Evolutionary conservation across 257 asterid species (phyloP), one percentile per base, ranked within the genome.

Genomic region (Solanum ossicruentum): DNA sequence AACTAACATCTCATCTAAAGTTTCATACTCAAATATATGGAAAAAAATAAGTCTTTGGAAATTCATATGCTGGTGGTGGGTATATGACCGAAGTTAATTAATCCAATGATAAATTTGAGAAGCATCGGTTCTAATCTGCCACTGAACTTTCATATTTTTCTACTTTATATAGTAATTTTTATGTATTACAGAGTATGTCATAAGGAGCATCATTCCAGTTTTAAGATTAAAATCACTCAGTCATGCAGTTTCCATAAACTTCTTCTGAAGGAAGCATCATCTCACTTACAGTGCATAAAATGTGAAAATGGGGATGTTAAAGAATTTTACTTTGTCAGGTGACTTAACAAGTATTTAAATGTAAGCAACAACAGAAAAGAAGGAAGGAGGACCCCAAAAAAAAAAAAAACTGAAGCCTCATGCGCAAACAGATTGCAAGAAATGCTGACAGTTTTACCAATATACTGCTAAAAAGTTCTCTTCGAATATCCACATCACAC

Each of bases 381-480:
- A 52, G 11, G 65, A 47, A 32, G 23, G 83, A 12, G 16, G 41
- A 26, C 26, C 26, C 26, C 26, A 36, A 36, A 36, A 43, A 67
- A 47, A 57, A 47, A 11, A 4, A 20, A 26, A 58, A 79, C 7
- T 56, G 75, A 61, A 71, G 67, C 18, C 65, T 6, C 54, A 32
- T 56, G 65, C 26, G 47, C 45, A 60, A 61, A 60, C 17, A 82
- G 26, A 63, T 61, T 43, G 16, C 72, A 82, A 84, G 66, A 70
- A 72, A 61, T 61, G 65, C 65, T 63, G 65, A 88, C 41, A 56
- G 84, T 85, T 88, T 87, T 93, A 97, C 99, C 97, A 97, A 73
- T 86, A 97, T 92, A 92, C 98, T 93, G 91, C 98, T 95, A 87
- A 78, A 97, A 78, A 97, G 95, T 88, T 97, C 99, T 92, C 99